Conservation (phyloP, 148 eudicot species). For the Linanthus parryae region DNA sequence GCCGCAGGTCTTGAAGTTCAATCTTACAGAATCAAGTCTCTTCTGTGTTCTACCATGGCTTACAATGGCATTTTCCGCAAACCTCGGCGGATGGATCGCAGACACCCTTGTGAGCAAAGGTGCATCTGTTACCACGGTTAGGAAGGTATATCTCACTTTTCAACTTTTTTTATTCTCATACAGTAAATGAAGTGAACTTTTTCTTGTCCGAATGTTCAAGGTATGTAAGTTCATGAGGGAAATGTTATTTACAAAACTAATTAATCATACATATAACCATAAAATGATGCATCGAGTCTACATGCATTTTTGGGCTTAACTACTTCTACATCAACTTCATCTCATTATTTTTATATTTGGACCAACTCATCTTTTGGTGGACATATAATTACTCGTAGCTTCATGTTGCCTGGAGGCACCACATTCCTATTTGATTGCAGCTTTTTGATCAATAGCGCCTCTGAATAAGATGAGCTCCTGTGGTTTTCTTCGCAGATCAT, state of each 20-base stretch:
- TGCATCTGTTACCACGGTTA: slow-evolving; percentile 67
- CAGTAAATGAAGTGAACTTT: too few species aligned
- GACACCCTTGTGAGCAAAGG: slow-evolving; percentile 91
- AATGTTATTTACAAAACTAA: background rate
- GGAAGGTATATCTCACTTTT: slow-evolving; percentile 58
- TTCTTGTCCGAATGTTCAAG: background rate
- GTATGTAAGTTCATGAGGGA: background rate
- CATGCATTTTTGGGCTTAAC: background rate
- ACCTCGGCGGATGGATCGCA: slow-evolving; percentile 96
- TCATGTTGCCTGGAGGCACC: background rate
- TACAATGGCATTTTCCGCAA: slow-evolving; percentile 93
- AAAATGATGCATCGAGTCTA: background rate
- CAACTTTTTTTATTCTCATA: too few species aligned
- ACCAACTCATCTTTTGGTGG: background rate
- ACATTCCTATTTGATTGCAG: background rate
- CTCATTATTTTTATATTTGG: background rate
- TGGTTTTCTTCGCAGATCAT: slow-evolving; percentile 46
- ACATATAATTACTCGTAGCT: background rate
- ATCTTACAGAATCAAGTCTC: slow-evolving; percentile 80
- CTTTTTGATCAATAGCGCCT: background rate
- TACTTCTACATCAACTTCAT: too few species aligned
- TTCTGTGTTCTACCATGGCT: slow-evolving; percentile 89
- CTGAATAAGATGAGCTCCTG: background rate
- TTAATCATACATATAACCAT: background rate
- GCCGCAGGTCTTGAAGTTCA: slow-evolving; percentile 77